Conservation (phyloP, 148 eudicot species). For the Rhododendron griersonianum region DNA sequence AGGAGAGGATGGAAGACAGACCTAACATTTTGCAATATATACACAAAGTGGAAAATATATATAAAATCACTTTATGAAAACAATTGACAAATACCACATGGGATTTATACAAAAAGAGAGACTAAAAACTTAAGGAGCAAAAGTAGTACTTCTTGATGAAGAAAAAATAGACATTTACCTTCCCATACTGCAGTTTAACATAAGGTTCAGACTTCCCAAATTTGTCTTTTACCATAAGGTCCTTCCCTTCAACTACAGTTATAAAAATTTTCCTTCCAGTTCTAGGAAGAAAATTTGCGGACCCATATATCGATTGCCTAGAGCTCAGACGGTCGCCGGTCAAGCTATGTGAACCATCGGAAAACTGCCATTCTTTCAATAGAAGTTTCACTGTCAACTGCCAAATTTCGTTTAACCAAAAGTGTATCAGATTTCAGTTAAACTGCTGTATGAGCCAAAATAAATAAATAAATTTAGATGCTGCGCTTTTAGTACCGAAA, state of each 20-base stretch:
- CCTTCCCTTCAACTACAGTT: constrained; percentile 74
- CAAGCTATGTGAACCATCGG: constrained; percentile 70
- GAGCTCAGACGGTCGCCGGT: constrained; percentile 32
- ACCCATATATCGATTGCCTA: constrained; percentile 43
- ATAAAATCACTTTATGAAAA: no score
- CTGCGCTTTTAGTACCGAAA: no score
- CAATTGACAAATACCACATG: no score
- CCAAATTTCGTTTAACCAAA: background rate
- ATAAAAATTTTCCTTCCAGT: constrained; percentile 82
- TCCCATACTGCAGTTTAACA: constrained; percentile 88
- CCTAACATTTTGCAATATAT: no score
- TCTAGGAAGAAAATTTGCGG: constrained; percentile 36
- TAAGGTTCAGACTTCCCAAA: constrained; percentile 65
- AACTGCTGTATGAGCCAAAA: no score
- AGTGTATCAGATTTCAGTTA: no score
- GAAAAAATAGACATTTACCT: constrained; percentile 36
- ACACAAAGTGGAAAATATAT: no score
- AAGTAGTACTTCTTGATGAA: no score
- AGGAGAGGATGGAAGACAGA: no score
- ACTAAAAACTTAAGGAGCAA: no score
- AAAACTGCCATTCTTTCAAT: constrained; percentile 88
- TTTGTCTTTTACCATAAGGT: constrained; percentile 65
- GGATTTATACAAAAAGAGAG: background rate
- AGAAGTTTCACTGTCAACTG: constrained; percentile 78
- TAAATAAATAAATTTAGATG: constrained; percentile 3